Percentiles rank a stretch among this genome's conserved stretches.
These are phyloP conservation scores for Citrullus colocynthis DNA, from an alignment of 306 rosid species.

Conservation along the genomic window DNA sequence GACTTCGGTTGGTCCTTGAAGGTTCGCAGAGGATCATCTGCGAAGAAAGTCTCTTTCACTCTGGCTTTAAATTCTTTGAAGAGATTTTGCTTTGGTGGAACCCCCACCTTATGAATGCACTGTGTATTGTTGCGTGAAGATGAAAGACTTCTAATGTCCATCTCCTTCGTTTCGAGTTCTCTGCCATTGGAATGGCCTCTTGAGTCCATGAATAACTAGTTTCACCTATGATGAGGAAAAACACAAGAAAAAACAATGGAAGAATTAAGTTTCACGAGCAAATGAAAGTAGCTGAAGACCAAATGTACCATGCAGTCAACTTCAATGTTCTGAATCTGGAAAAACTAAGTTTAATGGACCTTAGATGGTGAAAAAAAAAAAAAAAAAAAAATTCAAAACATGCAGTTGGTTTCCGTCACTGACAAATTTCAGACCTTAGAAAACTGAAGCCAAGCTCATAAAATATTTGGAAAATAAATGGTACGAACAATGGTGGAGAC, in stretches of 20 bases:
- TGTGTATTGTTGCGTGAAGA: constrained; percentile 17
- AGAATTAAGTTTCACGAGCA: not conserved
- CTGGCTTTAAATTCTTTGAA: constrained; percentile 54
- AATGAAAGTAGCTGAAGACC: not conserved
- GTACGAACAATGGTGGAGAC: not conserved
- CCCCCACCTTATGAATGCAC: constrained; percentile 50
- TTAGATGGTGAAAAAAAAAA: not conserved
- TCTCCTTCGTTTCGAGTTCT: constrained; percentile 26
- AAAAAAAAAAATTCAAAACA: not conserved
- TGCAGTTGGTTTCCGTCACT: not conserved
- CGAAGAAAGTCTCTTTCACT: constrained; percentile 69
- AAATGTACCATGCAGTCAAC: not conserved
- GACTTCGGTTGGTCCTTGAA: constrained; percentile 72
- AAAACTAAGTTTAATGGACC: not conserved
- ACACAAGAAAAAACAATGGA: constrained; percentile 4
- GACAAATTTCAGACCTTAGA: not conserved
- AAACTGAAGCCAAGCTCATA: not conserved
- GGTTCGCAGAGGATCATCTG: constrained; percentile 76
- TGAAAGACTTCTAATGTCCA: constrained; percentile 29
- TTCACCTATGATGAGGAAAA: constrained; percentile 12
- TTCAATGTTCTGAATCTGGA: not conserved
- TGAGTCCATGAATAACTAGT: constrained; percentile 20
- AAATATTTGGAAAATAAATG: not conserved
- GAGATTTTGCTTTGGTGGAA: constrained; percentile 70
- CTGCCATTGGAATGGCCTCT: constrained; percentile 30